Evolutionary conservation across 805 yeast species (phyloP), one percentile per base, ranked within the genome.

Genomic region (Pichia exigua): DNA sequence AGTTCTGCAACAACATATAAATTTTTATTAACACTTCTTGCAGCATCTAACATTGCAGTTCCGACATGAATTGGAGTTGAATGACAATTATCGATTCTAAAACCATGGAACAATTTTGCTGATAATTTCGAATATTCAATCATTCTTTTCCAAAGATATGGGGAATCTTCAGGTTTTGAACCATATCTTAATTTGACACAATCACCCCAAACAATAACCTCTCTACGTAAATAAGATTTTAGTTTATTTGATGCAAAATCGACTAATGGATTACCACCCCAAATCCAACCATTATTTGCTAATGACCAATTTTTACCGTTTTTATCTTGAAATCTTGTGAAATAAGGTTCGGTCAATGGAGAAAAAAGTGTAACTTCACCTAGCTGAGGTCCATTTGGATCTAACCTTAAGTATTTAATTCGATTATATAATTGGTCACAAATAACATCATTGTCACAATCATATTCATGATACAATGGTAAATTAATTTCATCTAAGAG

Each of bases 231-330:
- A 63, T 94, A 92, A 4, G 95, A 91, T 62, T 80, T 85, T 6
- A 95, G 81, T 50, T 82, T 60, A 28, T 75, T 67, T 0, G 96
- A 85, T 0, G 98, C 99, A 76, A 92, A 92, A 69, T 92, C 98
- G 3, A 88, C 85, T 52, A 91, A 69, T 2, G 98, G 97, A 59
- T 92, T 83, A 12, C 96, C 97, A 49, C 88, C 91, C 99, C 99
- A 92, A 51, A 94, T 89, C 97, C 98, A 92, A 45, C 99, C 99
- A 62, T 94, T 92, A 64, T 94, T 94, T 4, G 96, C 98, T 53
- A 92, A 71, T 10, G 87, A 83, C 71, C 82, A 83, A 1, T 75
- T 70, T 40, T 76, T 73, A 3, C 90, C 92, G 46, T 73, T 72
- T 0, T 69, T 65, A 46, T 66, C 76, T 2, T 59, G 64, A 58